Percentiles rank a stretch among this genome's conserved stretches.
These are phyloP conservation scores for Geoglossum cookeanum DNA, from an alignment of 2,329 filamentous ascomycete genomes.

Conservation along the genomic window DNA sequence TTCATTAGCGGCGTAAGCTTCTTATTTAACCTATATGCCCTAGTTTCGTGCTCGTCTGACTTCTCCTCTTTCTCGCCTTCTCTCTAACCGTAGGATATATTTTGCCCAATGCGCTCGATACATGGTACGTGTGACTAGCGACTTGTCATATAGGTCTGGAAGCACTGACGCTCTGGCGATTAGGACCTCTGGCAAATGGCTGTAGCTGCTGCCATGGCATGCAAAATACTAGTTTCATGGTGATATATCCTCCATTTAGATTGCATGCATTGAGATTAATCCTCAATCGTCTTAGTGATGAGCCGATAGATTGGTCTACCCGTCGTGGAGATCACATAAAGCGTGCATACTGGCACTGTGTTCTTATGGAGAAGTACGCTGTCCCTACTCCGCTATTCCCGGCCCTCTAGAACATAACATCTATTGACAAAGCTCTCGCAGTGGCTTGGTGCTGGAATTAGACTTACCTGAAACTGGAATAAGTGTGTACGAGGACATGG, in stretches of 20 bases:
- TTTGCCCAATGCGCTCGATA: constrained; percentile 33
- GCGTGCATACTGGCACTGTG: constrained; percentile 37
- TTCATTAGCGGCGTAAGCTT: constrained; percentile 32
- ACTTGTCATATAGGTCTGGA: constrained; percentile 14
- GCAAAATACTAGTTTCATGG: constrained; percentile 37
- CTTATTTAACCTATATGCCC: not conserved
- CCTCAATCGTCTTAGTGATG: not conserved
- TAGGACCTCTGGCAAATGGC: constrained; percentile 43
- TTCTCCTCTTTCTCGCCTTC: not conserved
- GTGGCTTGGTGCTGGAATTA: constrained; percentile 37
- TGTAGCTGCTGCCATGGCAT: constrained; percentile 35
- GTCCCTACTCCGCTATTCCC: not conserved
- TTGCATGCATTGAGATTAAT: not conserved
- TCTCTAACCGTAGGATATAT: constrained; percentile 25
- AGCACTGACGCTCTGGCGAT: constrained; percentile 5
- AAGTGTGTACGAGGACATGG: constrained; percentile 30
- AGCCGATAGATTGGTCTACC: constrained; percentile 26
- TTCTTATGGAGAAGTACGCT: constrained; percentile 32
- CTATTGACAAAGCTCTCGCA: constrained; percentile 12
- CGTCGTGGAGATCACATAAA: constrained; percentile 32
- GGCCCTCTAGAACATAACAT: not conserved
- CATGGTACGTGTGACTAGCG: constrained; percentile 21
- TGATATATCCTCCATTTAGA: constrained; percentile 13
- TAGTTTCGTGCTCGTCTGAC: not conserved
- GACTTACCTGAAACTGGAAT: constrained; percentile 37